These are phyloP conservation scores for Vickermania ingenoplastis DNA, from an alignment of 208 protist genomes.

Conservation along the genomic window DNA sequence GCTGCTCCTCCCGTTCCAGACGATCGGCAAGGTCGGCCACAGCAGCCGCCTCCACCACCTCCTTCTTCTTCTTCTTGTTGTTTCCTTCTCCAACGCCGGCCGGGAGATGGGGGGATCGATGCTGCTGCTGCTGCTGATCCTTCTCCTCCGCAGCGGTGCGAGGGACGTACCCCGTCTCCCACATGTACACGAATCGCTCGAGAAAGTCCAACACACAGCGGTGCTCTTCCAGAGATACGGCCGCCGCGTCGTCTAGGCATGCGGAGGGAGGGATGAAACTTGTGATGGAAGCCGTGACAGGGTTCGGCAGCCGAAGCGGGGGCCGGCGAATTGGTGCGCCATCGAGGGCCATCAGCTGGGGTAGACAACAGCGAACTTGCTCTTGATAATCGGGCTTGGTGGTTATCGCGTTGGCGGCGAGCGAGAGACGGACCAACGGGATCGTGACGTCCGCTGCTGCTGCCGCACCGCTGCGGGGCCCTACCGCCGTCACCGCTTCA, in stretches of 20 bases:
- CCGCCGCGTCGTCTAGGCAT: not conserved
- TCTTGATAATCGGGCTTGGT: constrained; percentile 82
- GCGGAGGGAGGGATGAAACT: not conserved
- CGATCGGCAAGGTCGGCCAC: not conserved
- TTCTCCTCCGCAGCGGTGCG: constrained; percentile 35
- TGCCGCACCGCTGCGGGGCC: too few species aligned
- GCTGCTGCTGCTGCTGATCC: constrained; percentile 3
- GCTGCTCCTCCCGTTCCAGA: constrained; percentile 29
- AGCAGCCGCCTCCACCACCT: not conserved
- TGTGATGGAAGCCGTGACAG: constrained; percentile 20
- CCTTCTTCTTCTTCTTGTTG: not conserved
- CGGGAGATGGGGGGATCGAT: not conserved
- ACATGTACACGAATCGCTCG: constrained; percentile 56
- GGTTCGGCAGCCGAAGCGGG: constrained; percentile 49
- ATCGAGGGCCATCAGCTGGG: constrained; percentile 64
- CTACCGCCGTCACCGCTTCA: not conserved
- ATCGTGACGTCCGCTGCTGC: too few species aligned
- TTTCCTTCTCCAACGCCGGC: not conserved
- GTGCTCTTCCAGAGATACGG: constrained; percentile 10
- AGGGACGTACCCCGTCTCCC: constrained; percentile 63
- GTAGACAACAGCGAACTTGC: constrained; percentile 70
- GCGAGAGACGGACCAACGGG: constrained; percentile 65
- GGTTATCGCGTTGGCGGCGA: constrained; percentile 71
- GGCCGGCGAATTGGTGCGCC: constrained; percentile 66
- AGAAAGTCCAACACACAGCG: constrained; percentile 43